phyloP scores from a whole-genome alignment of 441 rosid genomes.

The Gossypium davidsonii region DNA sequence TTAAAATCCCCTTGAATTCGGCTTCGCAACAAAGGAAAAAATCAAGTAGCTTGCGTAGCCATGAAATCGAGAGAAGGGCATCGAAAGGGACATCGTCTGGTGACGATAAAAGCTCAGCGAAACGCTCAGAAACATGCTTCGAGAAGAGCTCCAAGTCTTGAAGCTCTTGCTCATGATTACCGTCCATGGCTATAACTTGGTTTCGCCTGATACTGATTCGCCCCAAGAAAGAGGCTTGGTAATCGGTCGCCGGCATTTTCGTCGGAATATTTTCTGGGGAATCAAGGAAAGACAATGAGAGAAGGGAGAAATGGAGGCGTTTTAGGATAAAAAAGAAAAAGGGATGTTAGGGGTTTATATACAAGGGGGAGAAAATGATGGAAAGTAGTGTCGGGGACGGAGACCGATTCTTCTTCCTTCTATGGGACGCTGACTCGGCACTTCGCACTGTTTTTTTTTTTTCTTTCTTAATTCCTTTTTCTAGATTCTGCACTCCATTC shows the following conservation, averaged over 20 bases:
- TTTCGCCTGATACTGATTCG: constrained; percentile 81
- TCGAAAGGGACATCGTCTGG: constrained; percentile 17
- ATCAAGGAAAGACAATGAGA: neutral
- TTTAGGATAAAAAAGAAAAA: constrained; percentile 5
- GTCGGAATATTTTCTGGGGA: neutral
- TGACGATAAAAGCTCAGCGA: constrained; percentile 47
- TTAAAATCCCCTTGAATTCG: constrained; percentile 70
- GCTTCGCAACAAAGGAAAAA: constrained; percentile 85
- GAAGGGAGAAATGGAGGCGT: neutral
- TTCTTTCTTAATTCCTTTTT: neutral
- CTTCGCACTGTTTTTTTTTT: neutral
- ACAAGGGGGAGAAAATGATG: neutral
- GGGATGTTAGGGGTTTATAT: constrained; percentile 3
- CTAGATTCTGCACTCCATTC: neutral
- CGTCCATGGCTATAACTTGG: constrained; percentile 78
- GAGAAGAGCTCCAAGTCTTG: constrained; percentile 83
- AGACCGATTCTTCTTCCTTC: constrained; percentile 30
- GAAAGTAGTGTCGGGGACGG: constrained; percentile 23
- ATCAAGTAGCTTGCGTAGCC: constrained; percentile 82
- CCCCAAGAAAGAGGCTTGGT: constrained; percentile 70
- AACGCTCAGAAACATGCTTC: constrained; percentile 66
- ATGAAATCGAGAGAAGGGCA: constrained; percentile 54
- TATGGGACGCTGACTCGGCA: constrained; percentile 26
- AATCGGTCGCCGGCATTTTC: constrained; percentile 65
- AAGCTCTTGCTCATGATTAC: constrained; percentile 71